Conservation (phyloP, 148 eudicot genomes). For the Silene uniflora region DNA sequence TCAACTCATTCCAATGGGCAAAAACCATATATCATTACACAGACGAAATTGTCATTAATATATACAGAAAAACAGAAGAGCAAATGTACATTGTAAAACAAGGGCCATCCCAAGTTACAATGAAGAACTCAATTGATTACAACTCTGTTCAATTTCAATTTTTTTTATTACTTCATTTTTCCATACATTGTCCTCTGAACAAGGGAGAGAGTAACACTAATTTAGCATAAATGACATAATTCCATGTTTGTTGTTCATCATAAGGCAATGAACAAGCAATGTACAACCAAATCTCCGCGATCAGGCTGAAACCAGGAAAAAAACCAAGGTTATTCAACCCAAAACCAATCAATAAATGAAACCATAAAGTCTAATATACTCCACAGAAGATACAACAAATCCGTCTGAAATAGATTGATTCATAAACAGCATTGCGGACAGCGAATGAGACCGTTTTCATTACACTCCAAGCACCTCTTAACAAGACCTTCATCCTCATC, state of each 20-base stretch:
- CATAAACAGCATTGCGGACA: slow-evolving; percentile 64
- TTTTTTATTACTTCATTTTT: background rate
- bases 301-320: slow-evolving; percentile 31
- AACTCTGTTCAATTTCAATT: slow-evolving; percentile 10
- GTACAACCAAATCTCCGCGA: slow-evolving; percentile 43
- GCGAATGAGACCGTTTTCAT: slow-evolving; percentile 84
- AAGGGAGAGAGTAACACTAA: slow-evolving; percentile 26
- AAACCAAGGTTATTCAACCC: slow-evolving; percentile 27
- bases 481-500: slow-evolving; percentile 71
- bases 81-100: slow-evolving; percentile 28
- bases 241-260: slow-evolving; percentile 29
- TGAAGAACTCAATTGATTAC: slow-evolving; percentile 19
- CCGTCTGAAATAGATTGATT: background rate
- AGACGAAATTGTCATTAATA: slow-evolving; percentile 24
- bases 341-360: slow-evolving; percentile 15
- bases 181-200: slow-evolving; percentile 5
- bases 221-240: slow-evolving; percentile 26
- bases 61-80: slow-evolving; percentile 26
- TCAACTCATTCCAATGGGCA: slow-evolving; percentile 17
- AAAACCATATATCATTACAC: slow-evolving; percentile 9
- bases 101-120: slow-evolving; percentile 30
- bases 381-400: too few relatives aligned
- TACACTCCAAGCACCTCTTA: slow-evolving; percentile 68
- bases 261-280: slow-evolving; percentile 23
- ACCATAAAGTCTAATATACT: background rate